These are phyloP conservation scores for Fusarium haematococcum DNA, from an alignment of 2,329 filamentous ascomycete genomes.

Conservation along the genomic window DNA sequence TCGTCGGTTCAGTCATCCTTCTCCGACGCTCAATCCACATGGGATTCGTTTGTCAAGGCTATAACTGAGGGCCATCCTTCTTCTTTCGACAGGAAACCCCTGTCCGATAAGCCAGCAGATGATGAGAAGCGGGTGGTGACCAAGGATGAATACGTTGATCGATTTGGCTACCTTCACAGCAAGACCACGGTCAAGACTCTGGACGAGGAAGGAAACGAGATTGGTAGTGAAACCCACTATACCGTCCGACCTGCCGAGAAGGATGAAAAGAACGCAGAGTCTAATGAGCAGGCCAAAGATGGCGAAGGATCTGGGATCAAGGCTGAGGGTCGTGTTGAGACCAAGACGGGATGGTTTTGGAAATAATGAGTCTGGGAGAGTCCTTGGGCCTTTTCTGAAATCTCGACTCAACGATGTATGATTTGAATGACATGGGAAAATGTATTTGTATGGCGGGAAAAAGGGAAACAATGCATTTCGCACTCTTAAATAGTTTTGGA, in stretches of 20 bases:
- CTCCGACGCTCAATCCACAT: conserved; percentile 52
- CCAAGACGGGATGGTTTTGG: conserved; percentile 56
- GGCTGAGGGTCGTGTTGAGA: conserved; percentile 33
- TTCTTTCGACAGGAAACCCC: conserved; percentile 10
- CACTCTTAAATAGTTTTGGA: background rate
- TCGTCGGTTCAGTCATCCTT: conserved; percentile 52
- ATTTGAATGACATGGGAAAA: conserved; percentile 9
- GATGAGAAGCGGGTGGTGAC: conserved; percentile 49
- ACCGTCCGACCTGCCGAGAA: conserved; percentile 47
- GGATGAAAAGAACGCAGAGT: conserved; percentile 14
- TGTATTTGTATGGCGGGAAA: background rate
- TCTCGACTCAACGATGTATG: conserved; percentile 31
- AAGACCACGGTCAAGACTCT: conserved; percentile 55
- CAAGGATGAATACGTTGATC: conserved; percentile 57
- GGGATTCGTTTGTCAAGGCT: conserved; percentile 55
- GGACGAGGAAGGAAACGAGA: conserved; percentile 56
- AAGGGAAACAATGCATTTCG: background rate
- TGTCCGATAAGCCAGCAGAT: conserved; percentile 13
- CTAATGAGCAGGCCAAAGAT: conserved; percentile 28
- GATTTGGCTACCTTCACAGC: conserved; percentile 56
- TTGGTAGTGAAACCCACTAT: conserved; percentile 53
- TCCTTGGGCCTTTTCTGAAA: background rate
- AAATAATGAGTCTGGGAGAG: conserved; percentile 42
- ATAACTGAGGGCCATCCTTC: conserved; percentile 41
- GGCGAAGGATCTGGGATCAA: conserved; percentile 16